phyloP scores from a whole-genome alignment of 768 basidiomycete species.

The Lentinula edodes region DNA sequence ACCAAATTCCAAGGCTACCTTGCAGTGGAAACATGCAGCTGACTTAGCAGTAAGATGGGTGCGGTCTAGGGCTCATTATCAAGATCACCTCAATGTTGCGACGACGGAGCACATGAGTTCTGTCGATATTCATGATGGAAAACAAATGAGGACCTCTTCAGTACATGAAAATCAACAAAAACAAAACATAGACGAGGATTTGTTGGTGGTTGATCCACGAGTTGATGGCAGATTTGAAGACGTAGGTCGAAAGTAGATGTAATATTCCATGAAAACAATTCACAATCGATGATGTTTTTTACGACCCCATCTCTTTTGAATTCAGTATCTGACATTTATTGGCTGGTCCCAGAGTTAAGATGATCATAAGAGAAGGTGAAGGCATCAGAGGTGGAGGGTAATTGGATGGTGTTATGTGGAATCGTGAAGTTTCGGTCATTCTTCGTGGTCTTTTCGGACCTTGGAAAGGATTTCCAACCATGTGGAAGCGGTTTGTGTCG shows the following conservation, averaged over 20 bases:
- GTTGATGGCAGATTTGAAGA: neutral
- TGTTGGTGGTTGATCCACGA: constrained; percentile 38
- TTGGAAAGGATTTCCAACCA: no score
- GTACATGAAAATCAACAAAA: neutral
- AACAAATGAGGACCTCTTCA: constrained; percentile 26
- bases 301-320: no score
- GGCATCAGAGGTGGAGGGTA: no score
- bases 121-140: constrained; percentile 72
- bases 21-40: constrained; percentile 46
- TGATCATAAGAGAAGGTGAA: no score
- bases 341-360: no score
- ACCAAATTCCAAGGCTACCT: constrained; percentile 21
- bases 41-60: constrained; percentile 34
- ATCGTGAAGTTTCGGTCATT: no score
- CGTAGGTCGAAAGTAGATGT: neutral
- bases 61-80: constrained; percentile 49
- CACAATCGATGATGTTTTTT: neutral
- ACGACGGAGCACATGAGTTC: constrained; percentile 70
- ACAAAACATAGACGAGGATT: constrained; percentile 31
- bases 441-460: no score
- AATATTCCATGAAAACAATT: neutral
- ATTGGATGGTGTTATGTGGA: no score
- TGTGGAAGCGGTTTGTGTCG: no score
- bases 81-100: constrained; percentile 53
- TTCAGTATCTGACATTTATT: no score